Conservation (phyloP, 768 basidiomycete genomes). For the Crassisporium funariophilum region DNA sequence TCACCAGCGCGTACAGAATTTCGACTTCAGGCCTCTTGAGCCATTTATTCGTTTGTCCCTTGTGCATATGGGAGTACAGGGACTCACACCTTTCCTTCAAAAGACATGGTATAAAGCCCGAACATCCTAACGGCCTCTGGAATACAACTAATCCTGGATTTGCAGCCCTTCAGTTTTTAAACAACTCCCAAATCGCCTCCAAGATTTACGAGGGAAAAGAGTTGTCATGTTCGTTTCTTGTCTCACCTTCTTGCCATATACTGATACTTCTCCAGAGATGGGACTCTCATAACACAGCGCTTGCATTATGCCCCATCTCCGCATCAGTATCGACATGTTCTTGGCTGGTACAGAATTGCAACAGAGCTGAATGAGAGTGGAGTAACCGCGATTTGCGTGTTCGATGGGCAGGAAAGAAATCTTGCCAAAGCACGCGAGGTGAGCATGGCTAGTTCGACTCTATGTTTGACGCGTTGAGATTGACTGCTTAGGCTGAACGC, state of each 20-base stretch:
- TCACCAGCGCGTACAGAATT: too few relatives aligned
- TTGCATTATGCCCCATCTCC: slow-evolving; percentile 72
- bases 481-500: slow-evolving; percentile 50
- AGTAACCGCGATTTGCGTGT: slow-evolving; percentile 72
- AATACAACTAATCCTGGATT: background rate
- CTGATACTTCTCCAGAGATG: slow-evolving; percentile 63
- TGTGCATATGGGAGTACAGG: slow-evolving; percentile 66
- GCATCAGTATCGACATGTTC: slow-evolving; percentile 67
- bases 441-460: slow-evolving; percentile 15
- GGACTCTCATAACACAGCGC: slow-evolving; percentile 82
- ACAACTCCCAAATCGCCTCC: slow-evolving; percentile 64
- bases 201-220: slow-evolving; percentile 61
- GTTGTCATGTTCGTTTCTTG: slow-evolving; percentile 67
- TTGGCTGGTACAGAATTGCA: slow-evolving; percentile 77
- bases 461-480: background rate
- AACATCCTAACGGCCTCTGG: background rate
- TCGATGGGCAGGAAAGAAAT: slow-evolving; percentile 72
- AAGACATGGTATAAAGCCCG: slow-evolving; percentile 54
- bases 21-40: too few relatives aligned
- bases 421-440: slow-evolving; percentile 76
- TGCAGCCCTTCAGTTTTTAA: slow-evolving; percentile 66
- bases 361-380: slow-evolving; percentile 59
- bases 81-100: slow-evolving; percentile 68
- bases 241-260: slow-evolving; percentile 7
- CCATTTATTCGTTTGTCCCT: too few relatives aligned